Evolutionary conservation across 495 filamentous ascomycete genomes (phyloP).

Genomic region (Daldinia vernicosa): DNA sequence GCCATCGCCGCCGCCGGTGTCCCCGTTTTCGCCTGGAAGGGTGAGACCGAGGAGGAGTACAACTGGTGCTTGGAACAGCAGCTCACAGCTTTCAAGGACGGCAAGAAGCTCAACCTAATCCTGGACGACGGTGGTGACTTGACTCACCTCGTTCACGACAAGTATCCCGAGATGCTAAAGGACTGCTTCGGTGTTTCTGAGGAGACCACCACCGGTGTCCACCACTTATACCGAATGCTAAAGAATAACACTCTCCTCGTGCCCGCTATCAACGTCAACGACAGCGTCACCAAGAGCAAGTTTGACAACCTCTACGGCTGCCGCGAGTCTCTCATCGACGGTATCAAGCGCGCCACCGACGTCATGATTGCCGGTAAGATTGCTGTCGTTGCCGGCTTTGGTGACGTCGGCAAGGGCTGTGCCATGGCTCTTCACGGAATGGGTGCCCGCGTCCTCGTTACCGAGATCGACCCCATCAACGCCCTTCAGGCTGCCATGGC

Average conservation of each 20-base stretch:
- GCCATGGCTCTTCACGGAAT: slow-evolving; percentile 93
- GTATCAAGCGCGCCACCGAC: slow-evolving; percentile 99
- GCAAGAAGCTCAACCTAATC: slow-evolving; percentile 96
- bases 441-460: slow-evolving; percentile 96
- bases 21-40: slow-evolving; percentile 99
- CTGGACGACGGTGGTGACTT: slow-evolving; percentile 99
- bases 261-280: slow-evolving; percentile 99
- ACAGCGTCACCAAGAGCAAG: slow-evolving; percentile 99
- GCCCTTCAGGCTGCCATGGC: slow-evolving; percentile 98
- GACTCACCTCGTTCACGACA: slow-evolving; percentile 93
- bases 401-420: slow-evolving; percentile 99
- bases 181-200: slow-evolving; percentile 98
- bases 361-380: slow-evolving; percentile 99
- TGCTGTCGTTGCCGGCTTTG: slow-evolving; percentile 95
- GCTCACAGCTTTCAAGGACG: slow-evolving; percentile 93
- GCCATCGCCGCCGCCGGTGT: slow-evolving; percentile 94
- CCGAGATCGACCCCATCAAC: slow-evolving; percentile 99
- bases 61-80: slow-evolving; percentile 99
- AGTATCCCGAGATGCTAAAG: slow-evolving; percentile 97
- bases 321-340: slow-evolving; percentile 97
- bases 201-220: slow-evolving; percentile 99
- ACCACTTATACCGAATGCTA: slow-evolving; percentile 98
- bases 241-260: slow-evolving; percentile 91
- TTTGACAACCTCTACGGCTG: slow-evolving; percentile 99
- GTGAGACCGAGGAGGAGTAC: slow-evolving; percentile 99